Conservation (phyloP, 2,329 filamentous ascomycete species). For the Aspergillus sp. region DNA sequence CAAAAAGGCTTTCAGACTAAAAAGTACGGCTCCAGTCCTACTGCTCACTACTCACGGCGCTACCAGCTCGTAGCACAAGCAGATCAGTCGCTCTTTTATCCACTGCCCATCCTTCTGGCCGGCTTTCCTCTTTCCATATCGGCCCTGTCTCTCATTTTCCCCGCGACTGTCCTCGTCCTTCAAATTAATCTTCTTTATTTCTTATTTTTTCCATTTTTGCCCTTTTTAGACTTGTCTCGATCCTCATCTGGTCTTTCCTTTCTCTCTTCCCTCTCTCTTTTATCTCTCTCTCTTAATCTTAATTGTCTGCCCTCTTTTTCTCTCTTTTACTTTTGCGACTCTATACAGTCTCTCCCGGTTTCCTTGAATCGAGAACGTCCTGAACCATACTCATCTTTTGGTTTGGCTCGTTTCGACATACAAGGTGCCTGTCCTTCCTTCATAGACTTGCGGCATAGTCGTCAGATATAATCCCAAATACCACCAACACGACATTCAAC, state of each 20-base stretch:
- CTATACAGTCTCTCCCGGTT: slow-evolving; percentile 23
- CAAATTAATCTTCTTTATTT: slow-evolving; percentile 33
- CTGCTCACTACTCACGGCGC: slow-evolving; percentile 30
- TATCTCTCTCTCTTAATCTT: slow-evolving; percentile 18
- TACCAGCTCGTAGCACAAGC: slow-evolving; percentile 35
- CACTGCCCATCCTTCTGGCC: slow-evolving; percentile 30
- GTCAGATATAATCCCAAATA: slow-evolving; percentile 29
- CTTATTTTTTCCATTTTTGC: slow-evolving; percentile 27
- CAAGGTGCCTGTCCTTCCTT: slow-evolving; percentile 41
- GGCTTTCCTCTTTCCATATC: slow-evolving; percentile 30
- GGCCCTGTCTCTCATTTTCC: slow-evolving; percentile 38
- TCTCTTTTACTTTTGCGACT: slow-evolving; percentile 28
- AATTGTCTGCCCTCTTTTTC: slow-evolving; percentile 23
- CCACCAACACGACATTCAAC: neutral
- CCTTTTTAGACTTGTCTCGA: slow-evolving; percentile 31
- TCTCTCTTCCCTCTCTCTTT: slow-evolving; percentile 23
- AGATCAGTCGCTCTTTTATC: slow-evolving; percentile 42
- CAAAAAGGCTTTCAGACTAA: slow-evolving; percentile 18
- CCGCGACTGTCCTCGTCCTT: slow-evolving; percentile 29
- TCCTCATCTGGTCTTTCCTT: slow-evolving; percentile 35
- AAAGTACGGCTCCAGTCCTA: slow-evolving; percentile 30
- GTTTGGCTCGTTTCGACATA: slow-evolving; percentile 26
- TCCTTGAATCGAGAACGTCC: slow-evolving; percentile 25
- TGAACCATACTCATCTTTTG: slow-evolving; percentile 16
- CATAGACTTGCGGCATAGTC: slow-evolving; percentile 17